These are phyloP conservation scores for Wickerhamomyces xylosicus DNA, from an alignment of 805 yeast species.

Conservation along the genomic window DNA sequence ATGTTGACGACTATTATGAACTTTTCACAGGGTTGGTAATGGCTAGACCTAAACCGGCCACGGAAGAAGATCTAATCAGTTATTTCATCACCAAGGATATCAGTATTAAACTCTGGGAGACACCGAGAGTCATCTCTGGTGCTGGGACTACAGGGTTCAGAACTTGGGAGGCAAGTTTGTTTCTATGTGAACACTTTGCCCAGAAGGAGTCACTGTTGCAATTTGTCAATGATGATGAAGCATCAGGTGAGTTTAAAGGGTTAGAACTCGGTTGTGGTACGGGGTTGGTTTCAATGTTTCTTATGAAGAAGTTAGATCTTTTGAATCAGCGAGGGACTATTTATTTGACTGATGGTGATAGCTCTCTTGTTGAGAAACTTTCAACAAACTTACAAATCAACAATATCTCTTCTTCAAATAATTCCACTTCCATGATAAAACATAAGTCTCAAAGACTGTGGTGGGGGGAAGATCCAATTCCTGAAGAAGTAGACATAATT, in stretches of 20 bases:
- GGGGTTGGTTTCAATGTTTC: conserved; percentile 56
- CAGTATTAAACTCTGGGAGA: conserved; percentile 36
- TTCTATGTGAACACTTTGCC: conserved; percentile 40
- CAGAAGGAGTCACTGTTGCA: conserved; percentile 14
- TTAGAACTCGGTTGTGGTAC: conserved; percentile 88
- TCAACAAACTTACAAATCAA: conserved; percentile 37
- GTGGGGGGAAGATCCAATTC: conserved; percentile 46
- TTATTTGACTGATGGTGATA: conserved; percentile 60
- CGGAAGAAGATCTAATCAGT: conserved; percentile 21
- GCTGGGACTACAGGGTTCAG: conserved; percentile 81
- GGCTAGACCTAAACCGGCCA: conserved; percentile 16
- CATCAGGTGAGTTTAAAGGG: conserved; percentile 19
- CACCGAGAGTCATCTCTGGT: conserved; percentile 57
- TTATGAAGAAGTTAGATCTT: conserved; percentile 16
- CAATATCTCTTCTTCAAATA: conserved; percentile 12
- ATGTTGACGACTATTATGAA: conserved; percentile 29
- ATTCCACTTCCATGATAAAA: not conserved
- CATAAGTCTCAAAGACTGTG: conserved; percentile 33
- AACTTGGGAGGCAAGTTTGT: conserved; percentile 91
- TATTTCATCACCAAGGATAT: conserved; percentile 17
- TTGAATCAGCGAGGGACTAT: too few species aligned
- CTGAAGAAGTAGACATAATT: conserved; percentile 34
- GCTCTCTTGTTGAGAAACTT: conserved; percentile 38
- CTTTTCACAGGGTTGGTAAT: conserved; percentile 20
- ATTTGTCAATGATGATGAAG: too few species aligned